Evolutionary conservation across 1,139 yeast species (phyloP).

Genomic region (Kodamaea anthophila): DNA sequence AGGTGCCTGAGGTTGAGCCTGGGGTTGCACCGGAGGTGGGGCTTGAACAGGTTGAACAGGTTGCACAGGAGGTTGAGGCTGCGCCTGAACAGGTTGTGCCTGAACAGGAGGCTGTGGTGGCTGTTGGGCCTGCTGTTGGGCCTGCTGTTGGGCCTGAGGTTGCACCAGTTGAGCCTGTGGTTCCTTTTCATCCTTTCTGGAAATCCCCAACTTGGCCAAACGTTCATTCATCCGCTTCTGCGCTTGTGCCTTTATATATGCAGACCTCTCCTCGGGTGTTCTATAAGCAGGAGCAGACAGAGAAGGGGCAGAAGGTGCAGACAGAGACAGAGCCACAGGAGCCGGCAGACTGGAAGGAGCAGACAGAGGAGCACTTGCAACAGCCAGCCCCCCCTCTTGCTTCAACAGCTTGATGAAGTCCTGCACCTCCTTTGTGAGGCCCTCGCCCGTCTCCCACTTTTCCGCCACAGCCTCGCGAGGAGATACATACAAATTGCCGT

Average conservation of each 20-base stretch:
- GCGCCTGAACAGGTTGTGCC: constrained; percentile 2
- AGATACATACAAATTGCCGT: constrained; percentile 37
- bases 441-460: constrained; percentile 85
- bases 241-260: constrained; percentile 85
- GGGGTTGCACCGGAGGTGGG: constrained; percentile 10
- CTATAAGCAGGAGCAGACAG: constrained; percentile 16
- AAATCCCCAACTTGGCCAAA: constrained; percentile 77
- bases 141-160: constrained; percentile 4
- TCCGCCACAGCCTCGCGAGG: constrained; percentile 48
- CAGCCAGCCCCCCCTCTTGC: constrained; percentile 2
- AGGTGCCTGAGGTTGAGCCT: constrained; percentile 8
- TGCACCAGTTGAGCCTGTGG: constrained; percentile 10
- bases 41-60: constrained; percentile 10
- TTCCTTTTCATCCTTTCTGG: constrained; percentile 23
- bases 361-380: constrained; percentile 1
- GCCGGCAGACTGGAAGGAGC: constrained; percentile 4
- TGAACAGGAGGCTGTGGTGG: constrained; percentile 1
- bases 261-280: constrained; percentile 65
- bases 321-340: constrained; percentile 4
- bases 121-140: constrained; percentile 4
- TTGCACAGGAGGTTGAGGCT: too few species aligned
- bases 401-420: constrained; percentile 56
- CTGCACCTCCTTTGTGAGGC: constrained; percentile 58
- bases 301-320: constrained; percentile 10
- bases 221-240: constrained; percentile 85